These are phyloP conservation scores for Coniophora puteana DNA, from an alignment of 1,284 basidiomycete genomes.

Conservation along the genomic window DNA sequence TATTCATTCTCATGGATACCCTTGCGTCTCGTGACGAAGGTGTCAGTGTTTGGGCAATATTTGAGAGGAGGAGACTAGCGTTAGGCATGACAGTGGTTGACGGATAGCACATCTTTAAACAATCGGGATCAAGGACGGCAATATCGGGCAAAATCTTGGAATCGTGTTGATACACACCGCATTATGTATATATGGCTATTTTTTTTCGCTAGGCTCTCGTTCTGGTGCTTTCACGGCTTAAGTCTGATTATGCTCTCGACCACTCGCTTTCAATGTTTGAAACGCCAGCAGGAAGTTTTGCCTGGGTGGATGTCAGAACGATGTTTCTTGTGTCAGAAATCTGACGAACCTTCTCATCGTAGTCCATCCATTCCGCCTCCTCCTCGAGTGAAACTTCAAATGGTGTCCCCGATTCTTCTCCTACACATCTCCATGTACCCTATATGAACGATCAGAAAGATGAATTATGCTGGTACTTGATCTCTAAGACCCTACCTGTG, in stretches of 20 bases:
- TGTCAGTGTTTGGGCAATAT: too few relatives aligned
- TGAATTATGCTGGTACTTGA: neutral
- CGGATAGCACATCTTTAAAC: neutral
- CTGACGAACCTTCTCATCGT: conserved; percentile 69
- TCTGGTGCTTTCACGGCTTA: neutral
- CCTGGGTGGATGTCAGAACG: conserved; percentile 33
- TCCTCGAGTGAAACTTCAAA: conserved; percentile 69
- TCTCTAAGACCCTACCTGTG: conserved; percentile 37
- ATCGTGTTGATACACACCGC: neutral
- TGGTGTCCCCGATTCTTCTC: conserved; percentile 43
- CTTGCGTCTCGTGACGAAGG: too few relatives aligned
- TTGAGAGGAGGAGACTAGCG: neutral
- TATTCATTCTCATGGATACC: too few relatives aligned
- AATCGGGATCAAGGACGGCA: neutral
- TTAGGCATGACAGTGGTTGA: neutral
- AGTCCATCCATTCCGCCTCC: conserved; percentile 71
- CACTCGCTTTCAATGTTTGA: conserved; percentile 61
- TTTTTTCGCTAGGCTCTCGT: too few relatives aligned
- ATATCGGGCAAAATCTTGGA: neutral
- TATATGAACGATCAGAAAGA: conserved; percentile 10
- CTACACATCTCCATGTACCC: conserved; percentile 70
- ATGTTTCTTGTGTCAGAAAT: neutral
- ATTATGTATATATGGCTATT: neutral
- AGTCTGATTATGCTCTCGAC: conserved; percentile 47
- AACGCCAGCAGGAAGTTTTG: conserved; percentile 59